These are phyloP conservation scores for Aspergillus arachidicola DNA, from an alignment of 2,329 filamentous ascomycete genomes.

Conservation along the genomic window DNA sequence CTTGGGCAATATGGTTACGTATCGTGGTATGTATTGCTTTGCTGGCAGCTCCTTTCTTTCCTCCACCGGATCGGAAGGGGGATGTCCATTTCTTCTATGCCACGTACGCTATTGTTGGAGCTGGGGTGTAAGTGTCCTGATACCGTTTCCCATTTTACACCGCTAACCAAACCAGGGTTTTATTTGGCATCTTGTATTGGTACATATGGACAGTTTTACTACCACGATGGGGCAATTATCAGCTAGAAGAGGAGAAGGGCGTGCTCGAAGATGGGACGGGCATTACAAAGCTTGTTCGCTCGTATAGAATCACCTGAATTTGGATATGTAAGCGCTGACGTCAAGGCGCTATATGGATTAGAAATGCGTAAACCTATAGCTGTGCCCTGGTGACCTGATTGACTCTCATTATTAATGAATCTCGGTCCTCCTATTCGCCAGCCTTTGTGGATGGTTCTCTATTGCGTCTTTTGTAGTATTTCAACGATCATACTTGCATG, in stretches of 20 bases:
- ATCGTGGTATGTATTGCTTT: constrained; percentile 58
- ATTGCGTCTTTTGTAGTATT: not conserved
- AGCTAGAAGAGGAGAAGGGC: constrained; percentile 62
- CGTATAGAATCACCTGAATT: constrained; percentile 14
- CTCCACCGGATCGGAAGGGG: constrained; percentile 53
- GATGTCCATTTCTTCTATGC: constrained; percentile 54
- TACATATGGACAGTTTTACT: constrained; percentile 65
- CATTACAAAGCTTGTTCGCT: constrained; percentile 59
- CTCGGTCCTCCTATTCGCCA: not conserved
- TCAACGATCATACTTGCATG: not conserved
- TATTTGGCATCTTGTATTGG: constrained; percentile 68
- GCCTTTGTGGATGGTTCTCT: not conserved
- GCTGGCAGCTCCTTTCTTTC: constrained; percentile 64
- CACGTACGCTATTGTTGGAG: constrained; percentile 56
- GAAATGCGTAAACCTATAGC: not conserved
- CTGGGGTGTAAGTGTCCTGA: constrained; percentile 42
- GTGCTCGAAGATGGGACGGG: constrained; percentile 67
- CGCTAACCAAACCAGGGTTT: constrained; percentile 48
- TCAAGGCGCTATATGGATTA: not conserved
- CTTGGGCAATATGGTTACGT: constrained; percentile 60
- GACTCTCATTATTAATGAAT: constrained; percentile 4
- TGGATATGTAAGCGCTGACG: not conserved
- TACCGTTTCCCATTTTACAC: constrained; percentile 14
- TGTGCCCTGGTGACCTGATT: not conserved
- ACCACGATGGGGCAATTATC: constrained; percentile 62